Percentiles rank a stretch among this genome's conserved stretches.
Evolutionary conservation across 306 rosid genomes (phyloP).

Genomic region (Prunus mira): DNA sequence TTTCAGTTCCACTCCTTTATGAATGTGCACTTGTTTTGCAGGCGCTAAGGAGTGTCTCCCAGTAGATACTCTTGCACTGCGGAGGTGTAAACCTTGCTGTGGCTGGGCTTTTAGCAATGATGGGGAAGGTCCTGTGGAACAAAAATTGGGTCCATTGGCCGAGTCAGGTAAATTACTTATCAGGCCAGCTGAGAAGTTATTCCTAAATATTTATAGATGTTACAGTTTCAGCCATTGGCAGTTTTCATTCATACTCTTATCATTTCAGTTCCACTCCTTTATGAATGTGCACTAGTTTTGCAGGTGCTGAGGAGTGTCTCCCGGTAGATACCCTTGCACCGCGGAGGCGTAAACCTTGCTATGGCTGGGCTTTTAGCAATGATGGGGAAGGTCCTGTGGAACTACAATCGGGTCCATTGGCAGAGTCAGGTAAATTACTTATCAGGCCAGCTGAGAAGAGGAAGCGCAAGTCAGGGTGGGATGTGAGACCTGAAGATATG

Average conservation of each 20-base stretch:
- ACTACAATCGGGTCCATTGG: slow-evolving; percentile 23
- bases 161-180: slow-evolving; percentile 25
- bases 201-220: neutral
- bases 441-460: neutral
- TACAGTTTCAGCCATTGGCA: neutral
- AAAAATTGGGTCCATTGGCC: slow-evolving; percentile 28
- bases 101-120: slow-evolving; percentile 45
- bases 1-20: neutral
- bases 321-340: neutral
- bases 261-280: neutral
- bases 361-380: slow-evolving; percentile 47
- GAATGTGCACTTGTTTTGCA: neutral
- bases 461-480: slow-evolving; percentile 56
- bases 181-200: neutral
- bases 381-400: slow-evolving; percentile 21
- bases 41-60: neutral
- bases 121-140: slow-evolving; percentile 20
- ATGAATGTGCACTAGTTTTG: neutral
- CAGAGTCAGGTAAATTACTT: slow-evolving; percentile 27
- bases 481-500: slow-evolving; percentile 36
- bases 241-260: neutral
- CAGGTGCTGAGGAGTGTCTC: neutral
- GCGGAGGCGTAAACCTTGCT: slow-evolving; percentile 28
- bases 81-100: slow-evolving; percentile 32
- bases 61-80: neutral